A percentile compares a stretch with the other conserved stretches of the same genome.
phyloP scores from a whole-genome alignment of 768 basidiomycete genomes.

The Boletus rex-veris region DNA sequence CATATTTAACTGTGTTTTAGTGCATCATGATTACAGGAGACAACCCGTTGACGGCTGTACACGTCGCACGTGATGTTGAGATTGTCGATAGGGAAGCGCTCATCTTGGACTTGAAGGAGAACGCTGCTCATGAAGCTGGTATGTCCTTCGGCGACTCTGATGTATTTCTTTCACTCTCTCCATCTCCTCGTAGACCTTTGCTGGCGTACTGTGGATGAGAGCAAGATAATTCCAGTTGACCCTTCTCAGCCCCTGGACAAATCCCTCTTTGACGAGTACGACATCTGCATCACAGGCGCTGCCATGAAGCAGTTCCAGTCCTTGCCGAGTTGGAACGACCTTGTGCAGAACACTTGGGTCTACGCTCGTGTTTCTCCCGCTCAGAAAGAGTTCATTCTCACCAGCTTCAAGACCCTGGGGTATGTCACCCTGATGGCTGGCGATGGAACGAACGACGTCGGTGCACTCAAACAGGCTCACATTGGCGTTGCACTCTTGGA shows the following conservation, averaged over 20 bases:
- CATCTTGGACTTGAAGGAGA: conserved; percentile 87
- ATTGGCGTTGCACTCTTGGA: conserved; percentile 93
- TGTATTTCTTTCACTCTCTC: neutral
- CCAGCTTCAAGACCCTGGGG: conserved; percentile 82
- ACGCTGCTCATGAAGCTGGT: conserved; percentile 68
- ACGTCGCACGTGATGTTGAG: conserved; percentile 94
- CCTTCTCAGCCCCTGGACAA: conserved; percentile 74
- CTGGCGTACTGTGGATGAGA: conserved; percentile 94
- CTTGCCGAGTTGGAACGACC: conserved; percentile 67
- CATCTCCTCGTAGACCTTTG: conserved; percentile 57
- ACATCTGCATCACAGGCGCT: conserved; percentile 94
- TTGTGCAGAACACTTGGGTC: conserved; percentile 96
- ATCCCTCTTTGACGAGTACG: conserved; percentile 78
- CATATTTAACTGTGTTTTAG: conserved; percentile 36
- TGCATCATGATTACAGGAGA: conserved; percentile 99
- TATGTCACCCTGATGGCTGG: conserved; percentile 97
- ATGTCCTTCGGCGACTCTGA: conserved; percentile 20
- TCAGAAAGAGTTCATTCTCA: conserved; percentile 95
- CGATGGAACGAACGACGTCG: conserved; percentile 98
- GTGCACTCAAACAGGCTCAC: conserved; percentile 96
- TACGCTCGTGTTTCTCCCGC: conserved; percentile 95
- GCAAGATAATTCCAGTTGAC: conserved; percentile 81
- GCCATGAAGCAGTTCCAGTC: conserved; percentile 85
- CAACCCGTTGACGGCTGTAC: conserved; percentile 94
- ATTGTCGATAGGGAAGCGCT: conserved; percentile 94